Conservation (phyloP, 495 filamentous ascomycete genomes). For the Tuber calosporum region DNA sequence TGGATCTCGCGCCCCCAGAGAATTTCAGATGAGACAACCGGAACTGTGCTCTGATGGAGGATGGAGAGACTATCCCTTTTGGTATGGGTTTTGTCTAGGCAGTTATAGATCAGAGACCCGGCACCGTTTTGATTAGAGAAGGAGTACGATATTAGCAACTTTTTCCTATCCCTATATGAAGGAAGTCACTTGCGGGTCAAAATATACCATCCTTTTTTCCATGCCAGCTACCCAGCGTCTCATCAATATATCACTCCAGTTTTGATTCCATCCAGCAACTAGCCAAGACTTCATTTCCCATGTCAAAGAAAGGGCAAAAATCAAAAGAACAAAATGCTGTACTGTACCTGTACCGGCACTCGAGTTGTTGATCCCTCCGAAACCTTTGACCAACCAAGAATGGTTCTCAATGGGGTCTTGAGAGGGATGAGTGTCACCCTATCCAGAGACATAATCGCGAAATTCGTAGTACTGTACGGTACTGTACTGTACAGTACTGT, state of each 20-base stretch:
- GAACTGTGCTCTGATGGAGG: neutral
- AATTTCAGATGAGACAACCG: neutral
- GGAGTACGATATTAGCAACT: neutral
- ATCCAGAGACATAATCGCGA: too few species aligned
- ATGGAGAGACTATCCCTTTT: neutral
- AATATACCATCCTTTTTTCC: neutral
- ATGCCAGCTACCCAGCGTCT: neutral
- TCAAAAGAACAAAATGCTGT: neutral
- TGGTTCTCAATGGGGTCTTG: neutral
- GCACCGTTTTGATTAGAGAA: neutral
- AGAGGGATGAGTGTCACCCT: too few species aligned
- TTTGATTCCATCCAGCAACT: neutral
- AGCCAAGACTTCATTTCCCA: neutral
- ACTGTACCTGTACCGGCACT: neutral
- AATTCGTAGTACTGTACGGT: neutral
- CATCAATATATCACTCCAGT: neutral
- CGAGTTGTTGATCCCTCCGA: neutral
- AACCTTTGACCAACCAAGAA: neutral
- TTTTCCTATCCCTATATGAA: neutral
- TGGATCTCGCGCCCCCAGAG: neutral
- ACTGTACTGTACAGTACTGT: too few species aligned
- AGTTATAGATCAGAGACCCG: neutral
- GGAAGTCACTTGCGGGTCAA: neutral
- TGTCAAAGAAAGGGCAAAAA: neutral
- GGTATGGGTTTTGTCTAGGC: neutral